A percentile compares a stretch with the other conserved stretches of the same genome.
Evolutionary conservation across 805 yeast genomes (phyloP).

Genomic region (Phaffomyces thermotolerans): DNA sequence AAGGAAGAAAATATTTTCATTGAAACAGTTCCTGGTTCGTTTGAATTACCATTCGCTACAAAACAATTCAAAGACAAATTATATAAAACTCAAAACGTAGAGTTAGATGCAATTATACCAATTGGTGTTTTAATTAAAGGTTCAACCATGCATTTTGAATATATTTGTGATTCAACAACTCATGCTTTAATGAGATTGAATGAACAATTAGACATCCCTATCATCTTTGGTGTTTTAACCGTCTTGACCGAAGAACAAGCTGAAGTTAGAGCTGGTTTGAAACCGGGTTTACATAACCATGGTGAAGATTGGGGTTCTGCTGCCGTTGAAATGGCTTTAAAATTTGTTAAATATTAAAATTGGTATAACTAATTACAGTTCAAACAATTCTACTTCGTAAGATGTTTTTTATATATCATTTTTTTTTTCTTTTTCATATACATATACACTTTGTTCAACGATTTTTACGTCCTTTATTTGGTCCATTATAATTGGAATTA

Average conservation of each 20-base stretch:
- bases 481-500: background rate
- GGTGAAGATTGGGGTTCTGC: conserved; percentile 99
- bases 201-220: conserved; percentile 62
- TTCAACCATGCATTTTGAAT: conserved; percentile 96
- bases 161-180: conserved; percentile 86
- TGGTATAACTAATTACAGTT: background rate
- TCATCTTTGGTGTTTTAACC: conserved; percentile 89
- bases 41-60: conserved; percentile 84
- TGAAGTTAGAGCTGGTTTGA: conserved; percentile 83
- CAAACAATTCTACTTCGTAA: too few species aligned
- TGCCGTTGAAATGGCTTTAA: conserved; percentile 87
- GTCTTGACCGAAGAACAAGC: conserved; percentile 95
- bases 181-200: conserved; percentile 80
- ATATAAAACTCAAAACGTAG: conserved; percentile 33
- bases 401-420: too few species aligned
- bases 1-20: conserved; percentile 65
- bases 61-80: conserved; percentile 38
- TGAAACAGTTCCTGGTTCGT: conserved; percentile 91
- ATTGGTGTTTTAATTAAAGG: conserved; percentile 96
- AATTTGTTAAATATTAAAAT: conserved; percentile 24
- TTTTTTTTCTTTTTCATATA: too few species aligned
- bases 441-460: background rate
- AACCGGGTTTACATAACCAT: conserved; percentile 80
- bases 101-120: conserved; percentile 82
- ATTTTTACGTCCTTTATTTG: conserved; percentile 1